Evolutionary conservation across 345 rosid genomes (phyloP).

Genomic region (Tarenaya hassleriana): DNA sequence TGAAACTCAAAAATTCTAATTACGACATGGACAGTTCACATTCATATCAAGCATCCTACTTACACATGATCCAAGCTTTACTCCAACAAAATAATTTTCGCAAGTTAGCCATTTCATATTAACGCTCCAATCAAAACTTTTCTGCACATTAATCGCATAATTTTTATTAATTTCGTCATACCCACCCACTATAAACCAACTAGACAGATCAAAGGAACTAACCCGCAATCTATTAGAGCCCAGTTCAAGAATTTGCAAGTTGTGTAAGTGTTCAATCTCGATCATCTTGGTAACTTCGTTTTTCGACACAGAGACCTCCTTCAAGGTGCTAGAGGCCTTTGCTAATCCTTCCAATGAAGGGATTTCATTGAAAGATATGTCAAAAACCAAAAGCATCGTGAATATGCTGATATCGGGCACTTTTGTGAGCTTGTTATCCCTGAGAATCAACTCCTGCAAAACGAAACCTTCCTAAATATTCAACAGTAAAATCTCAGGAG

Average conservation of each 20-base stretch:
- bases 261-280: conserved; percentile 72
- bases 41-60: no score
- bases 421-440: conserved; percentile 74
- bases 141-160: conserved; percentile 10
- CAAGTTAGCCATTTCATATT: no score
- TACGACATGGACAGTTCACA: no score
- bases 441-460: conserved; percentile 74
- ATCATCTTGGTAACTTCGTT: conserved; percentile 77
- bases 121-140: no score
- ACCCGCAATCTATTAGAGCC: conserved; percentile 94
- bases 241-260: conserved; percentile 84
- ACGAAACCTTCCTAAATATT: neutral
- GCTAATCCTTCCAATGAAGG: conserved; percentile 55
- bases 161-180: neutral
- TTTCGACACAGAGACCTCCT: conserved; percentile 88
- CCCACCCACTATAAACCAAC: conserved; percentile 1
- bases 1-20: conserved; percentile 28
- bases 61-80: no score
- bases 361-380: conserved; percentile 88
- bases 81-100: no score
- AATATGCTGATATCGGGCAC: conserved; percentile 73
- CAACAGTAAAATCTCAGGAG: neutral
- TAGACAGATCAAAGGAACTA: conserved; percentile 14
- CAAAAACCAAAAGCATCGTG: conserved; percentile 69
- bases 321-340: conserved; percentile 55